Conservation (phyloP, 495 filamentous ascomycete species). For the Xylaria bambusicola region DNA sequence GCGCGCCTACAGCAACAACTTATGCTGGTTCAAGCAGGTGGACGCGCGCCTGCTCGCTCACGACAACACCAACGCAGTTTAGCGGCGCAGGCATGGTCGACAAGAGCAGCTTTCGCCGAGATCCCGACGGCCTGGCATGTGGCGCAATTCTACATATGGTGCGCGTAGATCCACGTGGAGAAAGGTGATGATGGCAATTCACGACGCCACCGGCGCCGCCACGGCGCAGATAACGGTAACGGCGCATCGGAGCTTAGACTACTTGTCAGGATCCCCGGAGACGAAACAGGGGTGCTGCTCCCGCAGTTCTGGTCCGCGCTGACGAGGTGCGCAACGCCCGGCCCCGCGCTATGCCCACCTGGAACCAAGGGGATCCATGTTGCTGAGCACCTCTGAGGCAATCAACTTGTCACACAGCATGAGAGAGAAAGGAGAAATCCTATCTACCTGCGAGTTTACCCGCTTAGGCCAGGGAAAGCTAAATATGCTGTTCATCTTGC, state of each 20-base stretch:
- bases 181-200: background rate
- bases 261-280: constrained; percentile 14
- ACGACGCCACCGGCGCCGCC: no score
- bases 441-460: no score
- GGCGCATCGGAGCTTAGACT: background rate
- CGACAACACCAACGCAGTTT: constrained; percentile 15
- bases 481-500: no score
- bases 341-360: constrained; percentile 16
- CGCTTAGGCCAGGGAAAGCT: no score
- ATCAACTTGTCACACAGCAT: background rate
- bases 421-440: no score
- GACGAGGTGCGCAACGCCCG: constrained; percentile 24
- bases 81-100: background rate
- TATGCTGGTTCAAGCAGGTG: constrained; percentile 34
- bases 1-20: constrained; percentile 25
- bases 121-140: constrained; percentile 58
- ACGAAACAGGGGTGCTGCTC: constrained; percentile 24
- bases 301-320: constrained; percentile 25
- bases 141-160: constrained; percentile 63
- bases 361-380: constrained; percentile 19
- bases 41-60: constrained; percentile 28
- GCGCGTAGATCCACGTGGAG: constrained; percentile 60
- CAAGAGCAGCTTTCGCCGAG: constrained; percentile 7
- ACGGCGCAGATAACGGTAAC: background rate
- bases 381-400: constrained; percentile 9